Evolutionary conservation across 2,329 filamentous ascomycete genomes (phyloP), one percentile per base, ranked within the genome.

Genomic region (Graphilbum ipis-grandicollis): DNA sequence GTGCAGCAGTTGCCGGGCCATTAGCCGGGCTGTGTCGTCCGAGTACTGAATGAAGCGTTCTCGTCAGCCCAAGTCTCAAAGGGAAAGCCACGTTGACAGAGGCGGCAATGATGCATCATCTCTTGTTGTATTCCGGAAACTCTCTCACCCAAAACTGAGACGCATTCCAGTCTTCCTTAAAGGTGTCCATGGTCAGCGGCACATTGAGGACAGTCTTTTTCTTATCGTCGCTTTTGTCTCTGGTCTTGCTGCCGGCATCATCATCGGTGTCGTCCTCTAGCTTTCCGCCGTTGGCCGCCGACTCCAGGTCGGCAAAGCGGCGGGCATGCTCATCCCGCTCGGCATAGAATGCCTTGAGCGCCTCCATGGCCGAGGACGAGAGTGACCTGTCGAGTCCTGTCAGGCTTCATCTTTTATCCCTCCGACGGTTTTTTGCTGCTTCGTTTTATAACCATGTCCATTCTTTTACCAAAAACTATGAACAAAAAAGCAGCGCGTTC

Each of bases 141-240:
- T 15, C 14, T 5, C 7, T 12, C 39, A 81, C 75, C 81, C 82
- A 90, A 50, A 90, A 90, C 56, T 88, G 81, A 43, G 71, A 79
- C 49, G 78, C 70, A 50, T 86, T 82, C 82, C 82, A 90, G 54
- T 88, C 77, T 55, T 88, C 82, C 1, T 65, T 63, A 48, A 88
- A 90, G 2, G 68, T 60, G 22, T 79, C 71, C 70, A 88, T 88
- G 14, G 58, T 62, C 38, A 68, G 43, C 29, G 53, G 51, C 23
- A 43, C 46, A 28, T 33, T 6, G 18, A 29, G 10, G 10, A 30
- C 17, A n/a, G 35, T 26, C 10, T 8, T 32, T 2, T 19, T 17
- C 33, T 35, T 40, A 9, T 30, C 43, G 10, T 38, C 39, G 12
- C 22, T n/a, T n/a, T n/a, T n/a, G n/a, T n/a, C n/a, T n/a, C n/a